Evolutionary conservation across 306 rosid species (phyloP).

Genomic region (Canavalia gladiata): DNA sequence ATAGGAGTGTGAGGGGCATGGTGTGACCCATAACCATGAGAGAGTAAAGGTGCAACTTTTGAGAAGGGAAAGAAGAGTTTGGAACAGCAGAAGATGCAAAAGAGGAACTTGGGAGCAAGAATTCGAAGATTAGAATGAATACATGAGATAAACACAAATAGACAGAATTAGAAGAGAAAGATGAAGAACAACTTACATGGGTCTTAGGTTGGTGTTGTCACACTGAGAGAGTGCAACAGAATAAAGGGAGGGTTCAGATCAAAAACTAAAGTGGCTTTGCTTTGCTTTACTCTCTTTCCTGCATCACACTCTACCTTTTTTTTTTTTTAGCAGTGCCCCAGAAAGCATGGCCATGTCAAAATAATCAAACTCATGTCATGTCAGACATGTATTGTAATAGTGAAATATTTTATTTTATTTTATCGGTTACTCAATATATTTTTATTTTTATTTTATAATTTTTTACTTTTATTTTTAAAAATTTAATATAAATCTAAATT

Average conservation of each 20-base stretch:
- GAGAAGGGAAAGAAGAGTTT: constrained; percentile 35
- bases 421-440: too few relatives aligned
- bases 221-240: constrained; percentile 24
- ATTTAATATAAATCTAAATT: too few relatives aligned
- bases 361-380: background rate
- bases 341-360: background rate
- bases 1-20: constrained; percentile 51
- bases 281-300: background rate
- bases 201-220: constrained; percentile 40
- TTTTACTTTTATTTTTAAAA: too few relatives aligned
- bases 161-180: constrained; percentile 10
- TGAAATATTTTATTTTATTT: too few relatives aligned
- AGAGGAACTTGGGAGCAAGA: constrained; percentile 26
- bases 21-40: constrained; percentile 52
- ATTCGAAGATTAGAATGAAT: constrained; percentile 41
- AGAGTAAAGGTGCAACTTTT: constrained; percentile 44
- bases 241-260: constrained; percentile 6
- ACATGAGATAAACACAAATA: constrained; percentile 1
- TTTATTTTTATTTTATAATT: too few relatives aligned
- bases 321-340: background rate
- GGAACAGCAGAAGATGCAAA: constrained; percentile 43
- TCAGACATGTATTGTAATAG: background rate
- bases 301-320: constrained; percentile 18
- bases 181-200: constrained; percentile 44
- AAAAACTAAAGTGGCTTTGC: constrained; percentile 50